Evolutionary conservation across 2,329 filamentous ascomycete genomes (phyloP).

Genomic region (Neospermospora avenae): DNA sequence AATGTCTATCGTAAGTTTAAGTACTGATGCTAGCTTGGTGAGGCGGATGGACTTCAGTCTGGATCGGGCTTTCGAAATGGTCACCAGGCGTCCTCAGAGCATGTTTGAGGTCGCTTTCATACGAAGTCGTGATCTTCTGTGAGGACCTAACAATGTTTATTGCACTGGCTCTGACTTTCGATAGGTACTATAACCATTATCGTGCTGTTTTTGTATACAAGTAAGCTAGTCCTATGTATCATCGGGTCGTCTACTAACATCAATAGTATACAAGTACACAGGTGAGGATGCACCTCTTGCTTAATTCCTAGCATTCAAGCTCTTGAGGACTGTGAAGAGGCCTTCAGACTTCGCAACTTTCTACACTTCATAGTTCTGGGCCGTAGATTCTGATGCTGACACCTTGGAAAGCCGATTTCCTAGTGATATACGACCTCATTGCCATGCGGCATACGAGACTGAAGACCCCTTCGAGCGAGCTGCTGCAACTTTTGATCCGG

Average conservation of each 20-base stretch:
- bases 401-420: background rate
- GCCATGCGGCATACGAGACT: constrained; percentile 1
- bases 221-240: background rate
- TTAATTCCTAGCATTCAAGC: no score
- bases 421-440: background rate
- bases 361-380: no score
- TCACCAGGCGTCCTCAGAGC: background rate
- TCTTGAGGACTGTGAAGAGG: no score
- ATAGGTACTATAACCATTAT: constrained; percentile 7
- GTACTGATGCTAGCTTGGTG: background rate
- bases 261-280: background rate
- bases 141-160: background rate
- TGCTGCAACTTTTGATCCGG: background rate
- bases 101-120: constrained; percentile 7
- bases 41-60: background rate
- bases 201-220: constrained; percentile 1
- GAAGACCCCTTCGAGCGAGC: constrained; percentile 5
- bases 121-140: constrained; percentile 1
- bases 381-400: no score
- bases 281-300: no score
- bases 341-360: no score
- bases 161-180: background rate
- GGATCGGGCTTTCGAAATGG: background rate
- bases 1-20: background rate
- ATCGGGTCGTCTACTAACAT: background rate